A percentile compares a stretch with the other conserved stretches of the same genome.
Conservation (phyloP, 2,329 filamentous ascomycete species). For the Cladosporium sp. region DNA sequence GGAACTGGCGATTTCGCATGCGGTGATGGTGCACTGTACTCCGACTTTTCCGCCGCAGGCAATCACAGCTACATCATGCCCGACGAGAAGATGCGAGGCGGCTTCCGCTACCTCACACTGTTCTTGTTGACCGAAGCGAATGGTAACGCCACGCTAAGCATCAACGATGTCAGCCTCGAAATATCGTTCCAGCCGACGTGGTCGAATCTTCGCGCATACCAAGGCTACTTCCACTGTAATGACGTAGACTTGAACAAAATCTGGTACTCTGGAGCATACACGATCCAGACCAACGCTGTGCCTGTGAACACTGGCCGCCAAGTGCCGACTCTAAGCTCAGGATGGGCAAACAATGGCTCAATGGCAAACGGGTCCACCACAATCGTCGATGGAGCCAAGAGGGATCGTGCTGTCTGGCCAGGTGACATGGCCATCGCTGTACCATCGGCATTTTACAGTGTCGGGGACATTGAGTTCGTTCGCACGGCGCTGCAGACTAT, state of each 20-base stretch:
- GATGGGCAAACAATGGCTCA: conserved; percentile 45
- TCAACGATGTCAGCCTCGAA: conserved; percentile 45
- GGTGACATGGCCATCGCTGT: conserved; percentile 60
- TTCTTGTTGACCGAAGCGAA: conserved; percentile 31
- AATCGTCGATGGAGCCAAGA: conserved; percentile 57
- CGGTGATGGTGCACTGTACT: conserved; percentile 49
- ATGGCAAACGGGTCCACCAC: conserved; percentile 41
- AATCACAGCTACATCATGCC: conserved; percentile 22
- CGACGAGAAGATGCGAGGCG: conserved; percentile 47
- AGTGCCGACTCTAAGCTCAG: conserved; percentile 40
- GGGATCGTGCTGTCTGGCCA: conserved; percentile 61
- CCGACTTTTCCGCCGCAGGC: conserved; percentile 39
- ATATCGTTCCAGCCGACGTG: conserved; percentile 53
- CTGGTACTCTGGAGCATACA: conserved; percentile 47
- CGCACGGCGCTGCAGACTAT: conserved; percentile 50
- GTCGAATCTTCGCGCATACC: conserved; percentile 40
- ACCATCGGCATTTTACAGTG: conserved; percentile 48
- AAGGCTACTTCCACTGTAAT: conserved; percentile 45
- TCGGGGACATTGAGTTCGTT: conserved; percentile 51
- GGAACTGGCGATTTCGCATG: conserved; percentile 31
- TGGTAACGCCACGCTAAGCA: conserved; percentile 38
- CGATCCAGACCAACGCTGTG: conserved; percentile 33
- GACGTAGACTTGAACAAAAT: conserved; percentile 47
- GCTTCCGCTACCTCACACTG: conserved; percentile 55
- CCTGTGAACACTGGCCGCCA: conserved; percentile 38